These are phyloP conservation scores for Lachancea lanzarotensis DNA, from an alignment of 805 yeast species.

Conservation along the genomic window DNA sequence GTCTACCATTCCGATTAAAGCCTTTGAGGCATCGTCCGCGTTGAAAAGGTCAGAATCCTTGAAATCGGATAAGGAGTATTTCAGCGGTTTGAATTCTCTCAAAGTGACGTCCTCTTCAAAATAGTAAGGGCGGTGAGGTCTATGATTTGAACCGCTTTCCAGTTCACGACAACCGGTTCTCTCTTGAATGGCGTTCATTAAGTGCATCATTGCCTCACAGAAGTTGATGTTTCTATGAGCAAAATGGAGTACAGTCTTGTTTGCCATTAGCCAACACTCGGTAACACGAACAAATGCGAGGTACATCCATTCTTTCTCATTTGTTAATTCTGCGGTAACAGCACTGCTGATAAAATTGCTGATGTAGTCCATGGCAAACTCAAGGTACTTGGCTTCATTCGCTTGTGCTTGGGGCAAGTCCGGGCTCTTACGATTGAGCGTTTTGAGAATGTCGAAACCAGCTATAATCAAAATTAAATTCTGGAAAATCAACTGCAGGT, in stretches of 20 bases:
- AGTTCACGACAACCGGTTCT: slow-evolving; percentile 6
- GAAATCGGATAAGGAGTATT: slow-evolving; percentile 14
- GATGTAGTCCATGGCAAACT: slow-evolving; percentile 38
- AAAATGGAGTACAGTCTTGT: slow-evolving; percentile 37
- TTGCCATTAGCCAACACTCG: slow-evolving; percentile 51
- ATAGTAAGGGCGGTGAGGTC: slow-evolving; percentile 11
- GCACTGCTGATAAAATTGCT: slow-evolving; percentile 31
- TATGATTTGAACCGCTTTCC: slow-evolving; percentile 2
- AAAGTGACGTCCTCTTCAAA: slow-evolving; percentile 17
- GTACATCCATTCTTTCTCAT: slow-evolving; percentile 16
- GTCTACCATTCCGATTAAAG: slow-evolving; percentile 15
- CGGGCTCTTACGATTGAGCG: slow-evolving; percentile 2
- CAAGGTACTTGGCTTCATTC: slow-evolving; percentile 25
- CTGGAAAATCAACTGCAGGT: slow-evolving; percentile 22
- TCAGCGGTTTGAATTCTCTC: slow-evolving; percentile 12
- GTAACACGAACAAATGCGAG: slow-evolving; percentile 43
- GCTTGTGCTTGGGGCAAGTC: slow-evolving; percentile 3
- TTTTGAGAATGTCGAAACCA: slow-evolving; percentile 22
- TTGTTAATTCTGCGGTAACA: slow-evolving; percentile 27
- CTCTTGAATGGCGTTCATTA: slow-evolving; percentile 28
- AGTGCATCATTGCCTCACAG: slow-evolving; percentile 25
- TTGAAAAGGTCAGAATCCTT: slow-evolving; percentile 16
- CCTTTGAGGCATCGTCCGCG: slow-evolving; percentile 13
- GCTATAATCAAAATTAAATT: slow-evolving; percentile 23
- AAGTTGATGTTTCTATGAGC: slow-evolving; percentile 31